These are phyloP conservation scores for Bolboschoenoplectus hybrid DNA, from an alignment of 202 grass and related monocot species.

Conservation along the genomic window DNA sequence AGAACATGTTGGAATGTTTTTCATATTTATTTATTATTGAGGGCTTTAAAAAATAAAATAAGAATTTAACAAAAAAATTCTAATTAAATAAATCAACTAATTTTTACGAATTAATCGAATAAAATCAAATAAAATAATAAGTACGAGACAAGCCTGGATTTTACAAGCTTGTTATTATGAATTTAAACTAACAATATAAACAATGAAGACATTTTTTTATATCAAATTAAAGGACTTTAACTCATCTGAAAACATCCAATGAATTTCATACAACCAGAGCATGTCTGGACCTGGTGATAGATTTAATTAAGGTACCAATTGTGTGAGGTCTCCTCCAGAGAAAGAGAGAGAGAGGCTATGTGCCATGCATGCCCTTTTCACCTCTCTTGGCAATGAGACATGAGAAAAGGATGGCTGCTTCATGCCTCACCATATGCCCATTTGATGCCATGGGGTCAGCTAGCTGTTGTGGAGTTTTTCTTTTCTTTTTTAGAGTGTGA, in stretches of 20 bases:
- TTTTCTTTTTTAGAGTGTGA: conserved; percentile 8
- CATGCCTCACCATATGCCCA: conserved; percentile 6
- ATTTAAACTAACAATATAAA: too few species aligned
- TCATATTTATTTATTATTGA: too few species aligned
- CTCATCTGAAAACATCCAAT: background rate
- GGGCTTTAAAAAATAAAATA: too few species aligned
- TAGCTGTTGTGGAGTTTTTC: conserved; percentile 1
- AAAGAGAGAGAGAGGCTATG: conserved; percentile 2
- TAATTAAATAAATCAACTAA: too few species aligned
- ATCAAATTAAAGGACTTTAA: background rate
- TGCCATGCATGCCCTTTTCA: conserved; percentile 20
- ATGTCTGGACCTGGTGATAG: background rate
- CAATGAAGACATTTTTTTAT: too few species aligned
- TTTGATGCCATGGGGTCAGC: background rate
- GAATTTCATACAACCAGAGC: background rate
- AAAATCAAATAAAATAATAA: too few species aligned
- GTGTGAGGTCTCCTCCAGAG: background rate
- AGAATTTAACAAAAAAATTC: too few species aligned
- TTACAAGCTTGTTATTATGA: too few species aligned
- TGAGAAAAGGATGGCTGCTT: conserved; percentile 32
- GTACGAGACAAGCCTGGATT: too few species aligned
- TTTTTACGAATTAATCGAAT: too few species aligned
- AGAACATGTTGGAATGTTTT: background rate
- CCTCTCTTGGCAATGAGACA: conserved; percentile 31
- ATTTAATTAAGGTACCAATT: background rate